These are phyloP conservation scores for Iberis amara DNA, from an alignment of 441 rosid species.

Conservation along the genomic window DNA sequence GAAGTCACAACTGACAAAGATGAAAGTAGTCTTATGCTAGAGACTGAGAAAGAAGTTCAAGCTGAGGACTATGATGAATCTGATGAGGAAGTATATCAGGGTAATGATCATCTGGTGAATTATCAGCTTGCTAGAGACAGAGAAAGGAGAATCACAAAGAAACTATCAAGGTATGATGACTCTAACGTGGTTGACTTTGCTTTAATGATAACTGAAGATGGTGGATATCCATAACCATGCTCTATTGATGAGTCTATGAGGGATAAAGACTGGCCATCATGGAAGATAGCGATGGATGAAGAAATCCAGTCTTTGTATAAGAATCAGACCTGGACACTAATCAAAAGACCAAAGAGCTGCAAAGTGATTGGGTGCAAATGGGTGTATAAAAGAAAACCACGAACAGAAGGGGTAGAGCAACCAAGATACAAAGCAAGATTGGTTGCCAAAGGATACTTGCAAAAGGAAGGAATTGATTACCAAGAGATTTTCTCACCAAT, in stretches of 20 bases:
- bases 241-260: background rate
- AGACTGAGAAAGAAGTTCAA: no score
- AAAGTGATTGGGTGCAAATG: background rate
- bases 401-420: background rate
- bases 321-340: background rate
- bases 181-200: background rate
- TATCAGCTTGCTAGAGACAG: background rate
- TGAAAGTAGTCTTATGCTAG: background rate
- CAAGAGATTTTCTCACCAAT: background rate
- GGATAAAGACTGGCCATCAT: background rate
- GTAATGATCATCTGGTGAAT: background rate
- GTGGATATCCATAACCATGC: background rate
- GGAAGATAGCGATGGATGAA: background rate
- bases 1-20: background rate
- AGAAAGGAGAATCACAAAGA: background rate
- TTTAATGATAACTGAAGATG: background rate
- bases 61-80: no score
- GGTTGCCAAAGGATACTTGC: background rate
- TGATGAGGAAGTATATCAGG: no score
- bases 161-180: background rate
- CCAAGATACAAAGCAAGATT: background rate
- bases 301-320: background rate
- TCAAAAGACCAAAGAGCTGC: background rate
- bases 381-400: background rate
- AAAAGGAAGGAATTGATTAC: background rate